Percentiles rank a stretch among this genome's conserved stretches.
Conservation (phyloP, 192 early-diverging fungal species). For the Backusella psychrophila region DNA sequence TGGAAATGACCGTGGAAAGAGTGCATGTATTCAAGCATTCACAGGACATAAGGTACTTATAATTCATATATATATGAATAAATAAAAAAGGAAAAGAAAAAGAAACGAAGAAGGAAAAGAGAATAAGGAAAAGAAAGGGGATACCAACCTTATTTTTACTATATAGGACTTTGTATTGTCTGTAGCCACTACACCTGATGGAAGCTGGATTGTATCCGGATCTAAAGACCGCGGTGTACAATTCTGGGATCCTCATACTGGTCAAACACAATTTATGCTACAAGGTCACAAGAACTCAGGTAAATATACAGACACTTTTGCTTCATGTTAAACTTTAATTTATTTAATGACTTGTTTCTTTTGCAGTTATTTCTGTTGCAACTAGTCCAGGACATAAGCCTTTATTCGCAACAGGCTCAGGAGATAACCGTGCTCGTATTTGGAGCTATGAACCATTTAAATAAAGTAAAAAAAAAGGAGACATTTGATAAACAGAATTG, state of each 20-base stretch:
- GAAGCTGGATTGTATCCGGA: constrained; percentile 89
- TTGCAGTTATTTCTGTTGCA: constrained; percentile 86
- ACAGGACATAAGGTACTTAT: constrained; percentile 52
- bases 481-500: constrained; percentile 79
- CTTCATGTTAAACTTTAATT: neutral
- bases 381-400: constrained; percentile 70
- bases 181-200: constrained; percentile 83
- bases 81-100: neutral
- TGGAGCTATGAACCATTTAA: constrained; percentile 74
- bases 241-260: constrained; percentile 87
- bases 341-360: neutral
- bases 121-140: neutral
- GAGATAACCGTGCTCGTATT: constrained; percentile 89
- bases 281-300: constrained; percentile 98
- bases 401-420: constrained; percentile 94
- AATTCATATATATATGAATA: neutral
- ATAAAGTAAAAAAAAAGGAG: constrained; percentile 31
- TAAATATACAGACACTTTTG: constrained; percentile 22
- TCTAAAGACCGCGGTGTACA: constrained; percentile 93
- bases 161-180: constrained; percentile 93
- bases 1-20: constrained; percentile 29
- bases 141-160: neutral
- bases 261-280: constrained; percentile 78
- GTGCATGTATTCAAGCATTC: constrained; percentile 45
- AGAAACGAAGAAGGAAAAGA: neutral